Base-by-base conservation (phyloP, 1,284 basidiomycete genomes). In the Afroboletus lepidellus region DNA sequence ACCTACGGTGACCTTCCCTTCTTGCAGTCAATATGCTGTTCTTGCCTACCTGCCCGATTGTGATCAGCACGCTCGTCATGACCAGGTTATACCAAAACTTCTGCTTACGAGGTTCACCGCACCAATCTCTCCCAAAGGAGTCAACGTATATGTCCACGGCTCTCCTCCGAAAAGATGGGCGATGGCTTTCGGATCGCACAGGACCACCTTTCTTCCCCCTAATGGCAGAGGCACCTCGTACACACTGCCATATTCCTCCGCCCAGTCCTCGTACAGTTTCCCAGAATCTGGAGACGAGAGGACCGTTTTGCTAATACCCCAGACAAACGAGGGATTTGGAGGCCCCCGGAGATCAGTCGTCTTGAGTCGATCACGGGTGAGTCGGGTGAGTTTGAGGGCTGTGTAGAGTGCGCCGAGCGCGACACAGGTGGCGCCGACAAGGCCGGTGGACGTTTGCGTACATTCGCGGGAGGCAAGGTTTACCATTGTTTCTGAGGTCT, bases 141-240 rank as follows among this genome's bases (percentile, higher is more conserved):
- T 44, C 13, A 34, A 12, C 12, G 51, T 15, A 20, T 83, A 84
- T 0, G 55, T 73, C 51, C 70, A 74, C 0, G 76, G 77, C 48
- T 83, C 80, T 50, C 71, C 74, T 0, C 75, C 63, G 55, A 80
- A 77, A 50, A 81, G 79, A 55, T 83, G 78, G 0, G 73, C 66
- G 33, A 79, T 69, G 0, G 81, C 81, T 60, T 76, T 81, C 1
- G 80, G 75, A 58, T 84, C 82, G 34, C 69, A 71, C n/a, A 85
- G 58, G 13, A 81, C 60, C 27, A 83, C 62, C 25, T 64, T 64
- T 1, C 58, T 67, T 0, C 60, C 58, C 1, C 80, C 78, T 20
- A 84, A 60, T 0, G 69, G 62, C 0, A 67, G 65, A 1, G 79
- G 76, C 9, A 78, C 58, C 30, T 64, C 57, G 58, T 68, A 83